Evolutionary conservation across 345 rosid species (phyloP), one percentile per base, ranked within the genome.

Genomic region (Camelina hispida): DNA sequence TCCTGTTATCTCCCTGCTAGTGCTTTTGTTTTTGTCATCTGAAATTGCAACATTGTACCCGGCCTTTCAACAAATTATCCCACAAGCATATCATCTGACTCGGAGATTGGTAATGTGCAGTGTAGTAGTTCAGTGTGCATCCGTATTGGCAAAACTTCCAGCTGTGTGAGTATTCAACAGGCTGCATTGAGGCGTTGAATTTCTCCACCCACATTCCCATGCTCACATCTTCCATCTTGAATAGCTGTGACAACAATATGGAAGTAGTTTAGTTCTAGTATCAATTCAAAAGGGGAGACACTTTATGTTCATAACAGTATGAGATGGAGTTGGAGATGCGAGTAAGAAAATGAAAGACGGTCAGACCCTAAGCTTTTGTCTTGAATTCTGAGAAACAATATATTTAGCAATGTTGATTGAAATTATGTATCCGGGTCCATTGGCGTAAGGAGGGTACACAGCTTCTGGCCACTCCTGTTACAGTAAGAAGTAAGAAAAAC

Each of bases 121-220:
- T 88, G 80, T 79, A 92, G 28, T 92, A 95, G 81, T 87, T 87
- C 72, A 87, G 79, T 85, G 93, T 85, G 83, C 97, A 95, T 54
- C 97, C 97, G 16, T 89, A 92, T 67, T 95, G 99, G 71, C 99
- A 92, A 78, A 95, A 95, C 75, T 95, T 95, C 97, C 90, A 86
- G 77, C 75, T 92, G 80, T 95, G 99, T 3, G 97, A 89, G 79
- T 91, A 92, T 62, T 89, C 97, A 3, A 95, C 99, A 2, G 88
- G 40, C 9, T 90, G 46, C 2, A 35, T 65, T 0, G 93, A 48
- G 30, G 85, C 54, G 76, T 92, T 95, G 84, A 86, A 90, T 75
- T 89, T 87, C 86, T 88, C 90, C 46, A 95, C 90, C 99, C 99
- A 95, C 93, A 90, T 81, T 79, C 99, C 97, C 97, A 95, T 92